Conservation (phyloP, 495 filamentous ascomycete genomes). For the Oidiodendron maius region DNA sequence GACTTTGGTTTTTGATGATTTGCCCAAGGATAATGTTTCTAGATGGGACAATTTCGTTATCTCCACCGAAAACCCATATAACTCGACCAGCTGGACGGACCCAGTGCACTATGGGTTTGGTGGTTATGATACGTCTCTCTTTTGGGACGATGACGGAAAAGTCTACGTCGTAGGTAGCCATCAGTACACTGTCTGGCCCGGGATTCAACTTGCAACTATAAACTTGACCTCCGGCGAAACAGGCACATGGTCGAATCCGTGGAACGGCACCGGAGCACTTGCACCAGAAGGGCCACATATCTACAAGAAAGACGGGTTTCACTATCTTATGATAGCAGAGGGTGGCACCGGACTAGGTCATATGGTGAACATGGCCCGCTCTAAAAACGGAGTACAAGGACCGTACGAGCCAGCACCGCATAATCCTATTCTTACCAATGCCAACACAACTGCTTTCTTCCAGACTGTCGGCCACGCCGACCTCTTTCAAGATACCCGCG, state of each 20-base stretch:
- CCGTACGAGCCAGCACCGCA: conserved; percentile 46
- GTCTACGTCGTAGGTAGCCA: too few relatives aligned
- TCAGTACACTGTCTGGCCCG: too few relatives aligned
- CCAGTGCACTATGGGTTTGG: too few relatives aligned
- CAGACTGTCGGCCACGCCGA: conserved; percentile 45
- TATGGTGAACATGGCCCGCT: conserved; percentile 44
- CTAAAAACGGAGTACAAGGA: conserved; percentile 41
- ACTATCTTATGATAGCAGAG: conserved; percentile 65
- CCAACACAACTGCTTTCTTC: conserved; percentile 43
- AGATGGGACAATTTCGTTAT: too few relatives aligned
- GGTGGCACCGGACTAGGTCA: conserved; percentile 56
- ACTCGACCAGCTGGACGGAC: too few relatives aligned
- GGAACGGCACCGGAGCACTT: conserved; percentile 48
- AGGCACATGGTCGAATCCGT: too few relatives aligned
- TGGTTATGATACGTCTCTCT: too few relatives aligned
- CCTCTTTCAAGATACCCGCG: conserved; percentile 40
- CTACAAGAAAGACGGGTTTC: conserved; percentile 57
- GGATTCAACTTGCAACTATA: too few relatives aligned
- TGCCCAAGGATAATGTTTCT: too few relatives aligned
- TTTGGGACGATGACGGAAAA: conserved; percentile 40
- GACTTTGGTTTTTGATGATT: too few relatives aligned
- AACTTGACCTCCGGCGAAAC: too few relatives aligned
- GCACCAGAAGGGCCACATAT: conserved; percentile 61
- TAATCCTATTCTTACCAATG: conserved; percentile 50
- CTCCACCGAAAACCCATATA: too few relatives aligned